Base-by-base conservation (phyloP, 352 stramenopile genomes). In the Pythium brachiatum region DNA sequence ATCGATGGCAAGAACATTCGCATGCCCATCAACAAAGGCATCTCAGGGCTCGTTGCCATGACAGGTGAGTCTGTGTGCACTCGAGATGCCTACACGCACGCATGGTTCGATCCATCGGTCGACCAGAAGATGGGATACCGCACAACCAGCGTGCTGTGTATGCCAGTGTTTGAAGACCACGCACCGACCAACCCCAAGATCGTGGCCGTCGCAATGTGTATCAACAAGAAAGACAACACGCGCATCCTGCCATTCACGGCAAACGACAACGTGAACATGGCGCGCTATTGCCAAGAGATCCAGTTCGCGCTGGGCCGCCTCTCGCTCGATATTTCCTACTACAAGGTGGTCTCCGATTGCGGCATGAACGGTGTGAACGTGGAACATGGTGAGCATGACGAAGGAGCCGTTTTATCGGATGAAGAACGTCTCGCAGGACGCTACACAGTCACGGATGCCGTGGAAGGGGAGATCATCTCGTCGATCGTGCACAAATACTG, bases 181-280 rank as follows among this genome's bases (percentile, higher is more conserved):
- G 72, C 75, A 2, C 60, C 74, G 3, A 73, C 63, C 20, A 70
- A 70, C 16, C 70, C 73, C 0, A 89, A 89, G 46, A 75, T 84
- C 51, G 81, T 90, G 15, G 81, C 81, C 2, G 79, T 88, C 34
- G 79, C 81, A 13, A 90, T 96, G 79, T 93, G 90, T 56, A 94
- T 97, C 65, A 97, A 98, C 72, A 98, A 98, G 58, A 81, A 85
- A 27, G 78, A 88, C 59, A 75, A 81, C 13, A 56, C 68, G 3
- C 82, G 87, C n/a, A 72, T 94, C 15, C 79, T 92, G 4, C 69
- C 79, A 3, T 89, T 94, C 56, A 90, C 78, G 3, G 68, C 72
- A 32, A 77, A 62, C 0, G 81, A 90, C 62, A 74, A 73, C 41
- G 67, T 73, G 13, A 73, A 76, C 46, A 88, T 90, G 81, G 64